These are phyloP conservation scores for Stachybotrys elegans DNA, from an alignment of 2,329 filamentous ascomycete species.

Conservation along the genomic window DNA sequence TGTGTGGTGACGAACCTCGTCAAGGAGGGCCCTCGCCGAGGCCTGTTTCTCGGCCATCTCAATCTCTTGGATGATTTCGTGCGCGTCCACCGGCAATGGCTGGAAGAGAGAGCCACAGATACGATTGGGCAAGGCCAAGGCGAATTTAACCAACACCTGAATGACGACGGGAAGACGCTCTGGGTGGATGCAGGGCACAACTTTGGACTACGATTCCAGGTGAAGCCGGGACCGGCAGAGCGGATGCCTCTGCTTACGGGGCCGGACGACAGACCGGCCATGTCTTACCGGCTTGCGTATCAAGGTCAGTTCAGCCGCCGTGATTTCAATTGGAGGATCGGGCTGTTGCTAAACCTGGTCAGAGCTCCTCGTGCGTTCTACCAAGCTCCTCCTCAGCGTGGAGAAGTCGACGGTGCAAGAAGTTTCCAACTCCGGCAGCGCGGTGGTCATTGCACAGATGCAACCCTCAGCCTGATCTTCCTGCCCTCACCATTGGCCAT, in stretches of 20 bases:
- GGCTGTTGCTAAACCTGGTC: constrained; percentile 12
- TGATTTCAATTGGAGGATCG: background rate
- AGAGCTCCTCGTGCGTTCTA: constrained; percentile 65
- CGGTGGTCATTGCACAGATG: constrained; percentile 56
- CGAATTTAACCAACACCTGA: background rate
- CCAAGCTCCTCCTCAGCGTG: constrained; percentile 56
- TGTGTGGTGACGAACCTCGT: constrained; percentile 65
- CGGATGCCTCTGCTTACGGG: constrained; percentile 49
- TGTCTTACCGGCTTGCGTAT: constrained; percentile 67
- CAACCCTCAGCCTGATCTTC: too few species aligned
- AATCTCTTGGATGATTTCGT: constrained; percentile 64
- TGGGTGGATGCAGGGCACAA: constrained; percentile 63
- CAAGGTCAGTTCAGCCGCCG: constrained; percentile 49
- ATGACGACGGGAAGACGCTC: constrained; percentile 38
- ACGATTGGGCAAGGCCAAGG: constrained; percentile 3
- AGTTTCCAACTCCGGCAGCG: constrained; percentile 56
- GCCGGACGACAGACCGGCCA: constrained; percentile 58
- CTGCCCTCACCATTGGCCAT: too few species aligned
- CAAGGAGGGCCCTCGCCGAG: constrained; percentile 55
- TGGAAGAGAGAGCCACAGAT: constrained; percentile 37
- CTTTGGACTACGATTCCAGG: constrained; percentile 64
- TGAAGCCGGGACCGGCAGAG: constrained; percentile 33
- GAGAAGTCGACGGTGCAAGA: constrained; percentile 62
- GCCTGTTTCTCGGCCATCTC: constrained; percentile 59
- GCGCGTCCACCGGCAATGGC: constrained; percentile 69